Conservation (phyloP, 1,284 basidiomycete species). For the Tausonia pullulans region DNA sequence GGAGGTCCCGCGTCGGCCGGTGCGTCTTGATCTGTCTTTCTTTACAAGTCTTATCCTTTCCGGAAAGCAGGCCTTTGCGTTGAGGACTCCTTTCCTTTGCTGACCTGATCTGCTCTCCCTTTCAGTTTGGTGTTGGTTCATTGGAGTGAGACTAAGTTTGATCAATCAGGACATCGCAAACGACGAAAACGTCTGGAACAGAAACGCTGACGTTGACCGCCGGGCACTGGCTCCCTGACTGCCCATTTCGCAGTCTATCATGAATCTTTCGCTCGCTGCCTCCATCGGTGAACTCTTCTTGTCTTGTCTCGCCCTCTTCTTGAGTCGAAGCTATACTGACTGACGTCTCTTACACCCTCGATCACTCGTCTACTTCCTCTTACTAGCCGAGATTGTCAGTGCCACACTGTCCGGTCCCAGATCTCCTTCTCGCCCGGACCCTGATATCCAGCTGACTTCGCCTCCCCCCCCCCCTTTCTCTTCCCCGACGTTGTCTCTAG, state of each 20-base stretch:
- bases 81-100: too few relatives aligned
- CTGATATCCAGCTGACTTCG: not conserved
- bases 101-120: not conserved
- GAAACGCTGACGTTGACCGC: too few relatives aligned
- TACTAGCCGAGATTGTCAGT: not conserved
- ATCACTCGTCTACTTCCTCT: not conserved
- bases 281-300: constrained; percentile 30
- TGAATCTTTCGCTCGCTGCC: constrained; percentile 26
- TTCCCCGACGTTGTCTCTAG: not conserved
- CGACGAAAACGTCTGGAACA: too few relatives aligned
- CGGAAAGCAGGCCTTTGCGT: too few relatives aligned
- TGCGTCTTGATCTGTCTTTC: not conserved
- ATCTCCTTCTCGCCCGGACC: not conserved
- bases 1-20: constrained; percentile 26
- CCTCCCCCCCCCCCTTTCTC: not conserved
- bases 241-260: constrained; percentile 2
- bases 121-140: constrained; percentile 27
- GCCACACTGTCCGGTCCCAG: not conserved
- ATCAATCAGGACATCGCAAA: not conserved
- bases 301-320: too few relatives aligned
- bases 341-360: not conserved
- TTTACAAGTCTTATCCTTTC: too few relatives aligned
- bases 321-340: not conserved
- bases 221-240: too few relatives aligned
- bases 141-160: constrained; percentile 19